Percentiles rank a stretch among this genome's conserved stretches.
phyloP scores from a whole-genome alignment of 805 yeast species.

The Lipomyces yamanashiensis region DNA sequence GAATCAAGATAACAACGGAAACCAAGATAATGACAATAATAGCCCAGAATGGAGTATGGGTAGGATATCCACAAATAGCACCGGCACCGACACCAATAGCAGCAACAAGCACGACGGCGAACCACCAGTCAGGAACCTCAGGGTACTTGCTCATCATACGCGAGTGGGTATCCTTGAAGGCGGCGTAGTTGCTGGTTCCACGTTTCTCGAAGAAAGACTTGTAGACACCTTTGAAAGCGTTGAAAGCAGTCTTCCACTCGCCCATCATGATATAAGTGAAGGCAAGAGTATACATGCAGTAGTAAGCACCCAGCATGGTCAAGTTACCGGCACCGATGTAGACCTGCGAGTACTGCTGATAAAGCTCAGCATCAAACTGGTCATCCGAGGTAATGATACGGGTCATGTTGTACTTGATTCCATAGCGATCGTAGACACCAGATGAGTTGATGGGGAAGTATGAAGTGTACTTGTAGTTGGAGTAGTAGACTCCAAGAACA shows the following conservation, averaged over 20 bases:
- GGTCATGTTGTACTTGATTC: conserved; percentile 20
- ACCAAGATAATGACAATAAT: conserved; percentile 60
- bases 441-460: conserved; percentile 28
- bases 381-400: conserved; percentile 12
- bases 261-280: conserved; percentile 53
- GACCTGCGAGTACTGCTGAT: conserved; percentile 64
- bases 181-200: conserved; percentile 50
- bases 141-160: conserved; percentile 60
- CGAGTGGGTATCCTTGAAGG: conserved; percentile 53
- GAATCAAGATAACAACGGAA: conserved; percentile 61
- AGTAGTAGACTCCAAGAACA: conserved; percentile 15
- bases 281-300: conserved; percentile 58
- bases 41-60: conserved; percentile 67
- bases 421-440: conserved; percentile 22
- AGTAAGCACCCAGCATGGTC: conserved; percentile 57
- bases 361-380: conserved; percentile 52
- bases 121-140: conserved; percentile 82
- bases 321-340: conserved; percentile 58
- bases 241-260: conserved; percentile 48
- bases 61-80: conserved; percentile 49
- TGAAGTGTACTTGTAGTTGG: conserved; percentile 27
- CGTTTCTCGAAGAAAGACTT: conserved; percentile 42
- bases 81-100: conserved; percentile 45
- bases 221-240: conserved; percentile 46
- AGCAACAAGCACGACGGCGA: conserved; percentile 52